Base-by-base conservation (phyloP, 768 basidiomycete genomes). In the Pholiota conissans region DNA sequence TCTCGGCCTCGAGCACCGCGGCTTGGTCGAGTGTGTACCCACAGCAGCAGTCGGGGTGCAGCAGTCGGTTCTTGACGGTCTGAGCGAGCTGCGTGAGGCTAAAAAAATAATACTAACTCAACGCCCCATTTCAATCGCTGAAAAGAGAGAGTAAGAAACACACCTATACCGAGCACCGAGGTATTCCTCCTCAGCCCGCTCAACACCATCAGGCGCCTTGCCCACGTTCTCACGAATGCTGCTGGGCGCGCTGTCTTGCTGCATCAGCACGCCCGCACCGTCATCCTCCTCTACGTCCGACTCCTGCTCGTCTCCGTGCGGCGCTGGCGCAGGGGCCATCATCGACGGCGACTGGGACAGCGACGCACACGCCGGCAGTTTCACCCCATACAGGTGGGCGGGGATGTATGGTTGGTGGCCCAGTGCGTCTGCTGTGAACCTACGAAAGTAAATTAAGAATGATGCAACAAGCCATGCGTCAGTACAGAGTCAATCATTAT, bases 361-460 rank as follows among this genome's bases (percentile, higher is more conserved):
- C 27, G 52, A 46, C 5, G 84, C 81, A 62, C 84, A 79, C 53
- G 74, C 74, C 3, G 87, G 87, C 16, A 85, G 64, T 55, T 74
- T 79, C 13, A 84, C 83, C 1, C 49, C 40, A 58, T 80, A 83
- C n/a, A 81, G 76, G 49, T 75, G 66, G 27, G 84, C 77, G 30
- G 82, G 70, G 40, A 90, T 81, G 6, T 85, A 76, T 1, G 89
- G 81, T n/a, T 80, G 75, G 55, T 84, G 83, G 5, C 84, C 83
- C 71, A 89, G 76, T 6, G 76, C 78, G 65, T 91, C 90, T 5
- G 90, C 84, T 18, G 85, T 76, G 67, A 89, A 88, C 59, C 90
- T 92, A 64, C 30, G 34, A 52, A n/a, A 40, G 30, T 11, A 26
- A 22, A 56, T 35, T 39, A 55, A 30, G 30, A n/a, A n/a, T n/a